Evolutionary conservation across 805 yeast genomes (phyloP), one percentile per base, ranked within the genome.

Genomic region (Candida krabiensis): DNA sequence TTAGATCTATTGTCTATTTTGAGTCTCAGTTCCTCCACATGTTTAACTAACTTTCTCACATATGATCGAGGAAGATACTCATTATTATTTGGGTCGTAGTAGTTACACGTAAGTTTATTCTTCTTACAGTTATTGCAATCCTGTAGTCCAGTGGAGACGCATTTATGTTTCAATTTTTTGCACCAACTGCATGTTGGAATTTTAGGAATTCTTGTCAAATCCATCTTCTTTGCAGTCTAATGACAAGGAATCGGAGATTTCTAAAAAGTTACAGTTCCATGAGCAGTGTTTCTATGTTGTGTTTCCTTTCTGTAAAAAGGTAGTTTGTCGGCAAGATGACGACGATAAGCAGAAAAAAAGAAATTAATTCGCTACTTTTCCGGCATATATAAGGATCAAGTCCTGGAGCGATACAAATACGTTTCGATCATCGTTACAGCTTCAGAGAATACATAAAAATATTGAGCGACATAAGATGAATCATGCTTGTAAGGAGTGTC

Each of bases 1-100:
- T 8, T 7, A 19, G 16, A 19, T 31, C 35, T 8, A 12, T 12
- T 12, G 15, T 31, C 28, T 7, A 9, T n/a, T 12, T 19, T 11
- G 16, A 19, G 26, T 14, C n/a, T 19, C 30, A 31, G 19, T 17
- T 8, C 9, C 21, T 31, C 27, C 7, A 9, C 11, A 17, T 31
- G 35, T 7, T 21, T 31, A 8, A 31, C 8, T 19, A 31, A 16
- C 15, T 22, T 31, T 7, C 35, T 13, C 12, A 31, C 35, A 21
- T 31, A 31, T 12, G 35, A 31, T 19, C 35, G 28, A 31, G 35
- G 35, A 11, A 31, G 30, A 15, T 31, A 31, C 11, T 31, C 35
- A 8, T 21, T 21, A 12, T 11, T 31, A 12, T 21, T 22, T 7
- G 35, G 35, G 9, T 31, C 35, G 14, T 31, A 31, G 28, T 31